Evolutionary conservation across 805 yeast genomes (phyloP).

Genomic region (Wickerhamiella azyma): DNA sequence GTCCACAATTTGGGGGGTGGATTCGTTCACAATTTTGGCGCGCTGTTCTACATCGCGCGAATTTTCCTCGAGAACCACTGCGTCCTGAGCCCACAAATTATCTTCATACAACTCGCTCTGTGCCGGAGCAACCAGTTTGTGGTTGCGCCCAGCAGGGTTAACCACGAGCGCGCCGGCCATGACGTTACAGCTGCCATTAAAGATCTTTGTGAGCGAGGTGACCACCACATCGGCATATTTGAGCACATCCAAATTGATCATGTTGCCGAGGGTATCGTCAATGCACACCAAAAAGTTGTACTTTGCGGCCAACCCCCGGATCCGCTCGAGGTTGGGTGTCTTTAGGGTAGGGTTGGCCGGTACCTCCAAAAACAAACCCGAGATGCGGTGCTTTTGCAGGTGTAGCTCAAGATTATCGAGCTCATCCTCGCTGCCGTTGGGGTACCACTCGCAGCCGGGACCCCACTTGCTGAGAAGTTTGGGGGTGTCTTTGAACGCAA

Average conservation of each 20-base stretch:
- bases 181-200: constrained; percentile 70
- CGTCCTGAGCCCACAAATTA: constrained; percentile 67
- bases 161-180: constrained; percentile 66
- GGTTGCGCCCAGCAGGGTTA: constrained; percentile 41
- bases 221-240: constrained; percentile 59
- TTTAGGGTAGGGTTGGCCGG: constrained; percentile 67
- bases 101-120: constrained; percentile 40
- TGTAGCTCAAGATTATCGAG: constrained; percentile 42
- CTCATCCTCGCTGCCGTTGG: constrained; percentile 53
- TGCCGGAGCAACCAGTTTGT: constrained; percentile 32
- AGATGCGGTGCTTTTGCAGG: constrained; percentile 25
- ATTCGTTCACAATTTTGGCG: constrained; percentile 22
- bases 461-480: constrained; percentile 64
- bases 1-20: constrained; percentile 4
- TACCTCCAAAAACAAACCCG: constrained; percentile 58
- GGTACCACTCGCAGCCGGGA: constrained; percentile 62
- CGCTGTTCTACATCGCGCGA: constrained; percentile 59
- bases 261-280: constrained; percentile 74
- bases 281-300: constrained; percentile 55
- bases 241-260: constrained; percentile 53
- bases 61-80: constrained; percentile 61
- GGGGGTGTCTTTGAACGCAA: constrained; percentile 71
- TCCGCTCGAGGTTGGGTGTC: constrained; percentile 52
- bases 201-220: constrained; percentile 63
- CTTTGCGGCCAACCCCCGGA: constrained; percentile 41